Conservation (phyloP, 441 rosid genomes). For the Pelargonium myrrhifolium region DNA sequence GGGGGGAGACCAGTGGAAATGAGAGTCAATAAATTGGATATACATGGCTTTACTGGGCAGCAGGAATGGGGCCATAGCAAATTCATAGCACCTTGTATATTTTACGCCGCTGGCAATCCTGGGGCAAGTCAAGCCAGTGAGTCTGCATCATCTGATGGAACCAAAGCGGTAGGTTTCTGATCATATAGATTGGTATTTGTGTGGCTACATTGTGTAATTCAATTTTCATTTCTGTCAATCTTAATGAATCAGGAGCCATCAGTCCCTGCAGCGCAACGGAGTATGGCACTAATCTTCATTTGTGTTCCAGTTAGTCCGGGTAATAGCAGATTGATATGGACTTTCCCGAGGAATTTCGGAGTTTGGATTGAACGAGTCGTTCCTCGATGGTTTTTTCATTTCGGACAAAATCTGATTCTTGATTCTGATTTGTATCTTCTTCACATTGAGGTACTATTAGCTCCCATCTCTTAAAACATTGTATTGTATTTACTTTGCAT, state of each 20-base stretch:
- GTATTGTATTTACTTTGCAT: not conserved
- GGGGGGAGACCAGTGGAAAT: conserved; percentile 74
- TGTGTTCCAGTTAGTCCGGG: conserved; percentile 89
- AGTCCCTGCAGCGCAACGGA: conserved; percentile 20
- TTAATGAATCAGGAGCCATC: conserved; percentile 27
- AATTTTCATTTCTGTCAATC: not conserved
- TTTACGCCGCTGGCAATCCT: conserved; percentile 40
- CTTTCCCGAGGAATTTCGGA: conserved; percentile 62
- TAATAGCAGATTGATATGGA: conserved; percentile 80
- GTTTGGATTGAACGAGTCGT: conserved; percentile 56
- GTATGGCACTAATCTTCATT: conserved; percentile 57
- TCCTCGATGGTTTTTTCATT: conserved; percentile 82
- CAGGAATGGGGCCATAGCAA: conserved; percentile 47
- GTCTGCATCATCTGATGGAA: conserved; percentile 29
- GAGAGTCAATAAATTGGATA: conserved; percentile 38
- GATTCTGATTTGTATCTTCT: conserved; percentile 88
- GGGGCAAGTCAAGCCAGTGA: conserved; percentile 32
- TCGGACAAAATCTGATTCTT: conserved; percentile 61
- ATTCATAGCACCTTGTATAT: conserved; percentile 68
- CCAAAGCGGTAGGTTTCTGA: conserved; percentile 31
- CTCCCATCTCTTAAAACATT: not conserved
- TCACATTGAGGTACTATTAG: conserved; percentile 58
- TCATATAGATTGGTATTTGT: too few species aligned
- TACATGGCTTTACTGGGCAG: conserved; percentile 45
- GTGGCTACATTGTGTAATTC: too few species aligned